Percentiles rank a stretch among this genome's conserved stretches.
These are phyloP conservation scores for Aspergillus ibericus DNA, from an alignment of 2,329 filamentous ascomycete genomes.

Conservation along the genomic window DNA sequence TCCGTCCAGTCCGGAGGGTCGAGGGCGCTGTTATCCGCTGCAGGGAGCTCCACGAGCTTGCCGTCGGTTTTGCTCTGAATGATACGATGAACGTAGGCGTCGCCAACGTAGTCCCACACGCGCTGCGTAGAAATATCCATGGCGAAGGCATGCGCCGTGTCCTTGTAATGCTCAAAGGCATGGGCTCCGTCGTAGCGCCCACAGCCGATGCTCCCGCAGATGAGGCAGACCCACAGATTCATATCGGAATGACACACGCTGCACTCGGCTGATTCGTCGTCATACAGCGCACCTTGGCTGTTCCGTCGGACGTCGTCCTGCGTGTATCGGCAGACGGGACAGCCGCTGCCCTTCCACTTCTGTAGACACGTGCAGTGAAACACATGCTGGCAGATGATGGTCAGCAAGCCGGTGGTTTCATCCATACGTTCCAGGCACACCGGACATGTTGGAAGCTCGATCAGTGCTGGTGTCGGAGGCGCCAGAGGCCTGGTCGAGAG, in stretches of 20 bases:
- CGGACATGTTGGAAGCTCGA: constrained; percentile 92
- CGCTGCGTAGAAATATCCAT: constrained; percentile 92
- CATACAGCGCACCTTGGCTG: constrained; percentile 56
- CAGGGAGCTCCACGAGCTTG: constrained; percentile 86
- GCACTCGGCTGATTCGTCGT: constrained; percentile 61
- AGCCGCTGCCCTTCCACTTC: constrained; percentile 92
- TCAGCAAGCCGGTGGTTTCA: constrained; percentile 90
- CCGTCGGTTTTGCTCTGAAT: constrained; percentile 92
- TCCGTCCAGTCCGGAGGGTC: constrained; percentile 47
- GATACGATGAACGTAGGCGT: constrained; percentile 92
- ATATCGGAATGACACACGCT: constrained; percentile 74
- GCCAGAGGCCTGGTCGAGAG: constrained; percentile 63
- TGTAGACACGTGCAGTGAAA: constrained; percentile 96
- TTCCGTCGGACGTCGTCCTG: constrained; percentile 56
- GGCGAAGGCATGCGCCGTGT: constrained; percentile 84
- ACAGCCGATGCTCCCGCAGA: constrained; percentile 90
- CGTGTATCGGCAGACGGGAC: constrained; percentile 91
- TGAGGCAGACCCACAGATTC: constrained; percentile 93
- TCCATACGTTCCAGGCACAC: constrained; percentile 98
- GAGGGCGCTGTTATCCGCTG: constrained; percentile 48
- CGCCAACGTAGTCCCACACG: constrained; percentile 96
- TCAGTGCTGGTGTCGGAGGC: constrained; percentile 76
- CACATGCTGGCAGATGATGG: constrained; percentile 94
- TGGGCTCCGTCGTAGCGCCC: constrained; percentile 93
- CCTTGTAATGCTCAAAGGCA: constrained; percentile 89